Evolutionary conservation across 805 yeast genomes (phyloP), one percentile per base, ranked within the genome.

Genomic region (Alloascoidea hylecoeti): DNA sequence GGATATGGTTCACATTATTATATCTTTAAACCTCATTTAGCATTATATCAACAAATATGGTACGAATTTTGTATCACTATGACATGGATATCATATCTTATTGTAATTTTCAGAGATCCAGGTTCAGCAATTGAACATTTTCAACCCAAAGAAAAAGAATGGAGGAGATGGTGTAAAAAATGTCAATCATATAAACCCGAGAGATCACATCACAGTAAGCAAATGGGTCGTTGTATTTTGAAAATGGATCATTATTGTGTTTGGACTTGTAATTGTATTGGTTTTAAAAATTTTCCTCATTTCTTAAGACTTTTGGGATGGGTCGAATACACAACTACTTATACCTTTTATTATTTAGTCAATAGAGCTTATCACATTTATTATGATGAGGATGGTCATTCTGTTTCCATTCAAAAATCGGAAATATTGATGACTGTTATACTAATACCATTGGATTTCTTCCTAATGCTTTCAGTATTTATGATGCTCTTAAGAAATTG

Each of bases 261-360:
- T 9, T 82, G 94, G 94, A 80, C 89, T 0, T 68, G 71, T 55
- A 82, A 78, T 49, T 82, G 94, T 51, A 82, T 82, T 15, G 94
- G 94, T 0, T 72, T 69, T 48, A 53, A 53, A 0, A 82, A 83
- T 49, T 63, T 69, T 51, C 82, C 89, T 0, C 84, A 80, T 52
- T 83, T 83, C 50, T 46, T 78, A 42, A 58, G 94, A 35, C 83
- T 82, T 48, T 47, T 83, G 18, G 47, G 64, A 9, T 77, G 82
- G 78, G 72, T 79, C 2, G 53, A 71, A 15, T 49, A 66, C 23
- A 61, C 76, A 1, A 67, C 78, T 1, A 60, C 64, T 19, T 38
- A 35, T 17, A 17, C 35, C 6, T 38, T 37, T 16, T 35, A 23
- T 23, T 5, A 14, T 23, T 27, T 23, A n/a, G 30, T 23, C 9